These are phyloP conservation scores for Salix brachista DNA, from an alignment of 345 rosid genomes.

Conservation along the genomic window DNA sequence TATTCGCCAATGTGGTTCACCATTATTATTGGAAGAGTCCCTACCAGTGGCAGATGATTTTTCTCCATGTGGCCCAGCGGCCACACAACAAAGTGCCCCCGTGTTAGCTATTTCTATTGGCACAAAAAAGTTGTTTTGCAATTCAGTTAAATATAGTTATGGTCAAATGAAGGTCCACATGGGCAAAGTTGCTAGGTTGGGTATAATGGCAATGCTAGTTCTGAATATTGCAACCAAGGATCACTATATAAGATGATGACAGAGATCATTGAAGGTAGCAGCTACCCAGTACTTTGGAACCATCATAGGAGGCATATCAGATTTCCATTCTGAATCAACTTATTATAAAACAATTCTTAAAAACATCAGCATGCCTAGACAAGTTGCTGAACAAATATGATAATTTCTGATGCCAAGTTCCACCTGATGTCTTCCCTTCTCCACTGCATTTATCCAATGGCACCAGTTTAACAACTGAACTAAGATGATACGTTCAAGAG, in stretches of 20 bases:
- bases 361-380: neutral
- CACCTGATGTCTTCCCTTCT: neutral
- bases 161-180: conserved; percentile 16
- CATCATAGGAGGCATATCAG: conserved; percentile 3
- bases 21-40: conserved; percentile 37
- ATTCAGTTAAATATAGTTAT: conserved; percentile 11
- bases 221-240: neutral
- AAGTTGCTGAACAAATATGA: neutral
- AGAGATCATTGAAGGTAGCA: conserved; percentile 13
- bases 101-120: conserved; percentile 61
- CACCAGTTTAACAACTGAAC: conserved; percentile 10
- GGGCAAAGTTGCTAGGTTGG: conserved; percentile 1
- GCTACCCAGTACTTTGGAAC: neutral
- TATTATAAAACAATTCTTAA: neutral
- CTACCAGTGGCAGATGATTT: conserved; percentile 42
- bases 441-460: conserved; percentile 11
- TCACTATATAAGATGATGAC: conserved; percentile 3
- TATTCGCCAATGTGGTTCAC: conserved; percentile 62
- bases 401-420: conserved; percentile 2
- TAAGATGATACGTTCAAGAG: neutral
- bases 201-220: neutral
- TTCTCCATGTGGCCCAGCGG: conserved; percentile 88
- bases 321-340: conserved; percentile 1
- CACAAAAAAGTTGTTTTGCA: conserved; percentile 22
- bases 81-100: conserved; percentile 97